A percentile compares a stretch with the other conserved stretches of the same genome.
Evolutionary conservation across 345 rosid species (phyloP).

Genomic region (Noccaea bulbosa): DNA sequence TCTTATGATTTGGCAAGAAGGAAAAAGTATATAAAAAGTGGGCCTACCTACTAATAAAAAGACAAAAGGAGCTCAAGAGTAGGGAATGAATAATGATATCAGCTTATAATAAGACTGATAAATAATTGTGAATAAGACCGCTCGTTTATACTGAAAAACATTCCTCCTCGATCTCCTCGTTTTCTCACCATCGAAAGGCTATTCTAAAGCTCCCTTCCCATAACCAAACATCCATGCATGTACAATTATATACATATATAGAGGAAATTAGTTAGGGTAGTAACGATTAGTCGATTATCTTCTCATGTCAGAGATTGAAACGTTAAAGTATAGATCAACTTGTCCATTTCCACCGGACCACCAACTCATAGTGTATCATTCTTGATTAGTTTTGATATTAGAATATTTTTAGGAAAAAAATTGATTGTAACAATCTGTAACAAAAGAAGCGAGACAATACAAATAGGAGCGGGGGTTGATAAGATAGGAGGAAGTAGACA

Average conservation of each 20-base stretch:
- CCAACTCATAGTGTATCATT: neutral
- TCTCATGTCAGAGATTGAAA: neutral
- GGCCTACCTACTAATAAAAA: conserved; percentile 26
- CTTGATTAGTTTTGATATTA: neutral
- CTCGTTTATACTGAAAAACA: conserved; percentile 41
- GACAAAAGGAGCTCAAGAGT: conserved; percentile 48
- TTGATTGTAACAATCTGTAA: neutral
- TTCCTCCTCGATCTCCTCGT: conserved; percentile 42
- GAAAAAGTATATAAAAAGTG: conserved; percentile 24
- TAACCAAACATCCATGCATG: conserved; percentile 36
- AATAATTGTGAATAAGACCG: conserved; percentile 54
- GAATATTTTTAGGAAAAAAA: neutral
- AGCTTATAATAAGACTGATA: conserved; percentile 48
- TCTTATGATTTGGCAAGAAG: conserved; percentile 40
- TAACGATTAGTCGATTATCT: neutral
- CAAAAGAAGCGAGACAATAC: conserved; percentile 17
- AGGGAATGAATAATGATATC: conserved; percentile 56
- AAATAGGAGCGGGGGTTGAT: conserved; percentile 22
- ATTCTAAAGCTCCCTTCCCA: conserved; percentile 17
- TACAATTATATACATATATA: neutral
- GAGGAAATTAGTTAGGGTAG: too few relatives aligned
- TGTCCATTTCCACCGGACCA: neutral
- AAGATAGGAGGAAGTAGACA: conserved; percentile 26
- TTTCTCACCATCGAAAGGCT: conserved; percentile 31
- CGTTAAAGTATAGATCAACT: conserved; percentile 2